Conservation (phyloP, 1,139 yeast species). For the Kurtzmaniella natalensis region DNA sequence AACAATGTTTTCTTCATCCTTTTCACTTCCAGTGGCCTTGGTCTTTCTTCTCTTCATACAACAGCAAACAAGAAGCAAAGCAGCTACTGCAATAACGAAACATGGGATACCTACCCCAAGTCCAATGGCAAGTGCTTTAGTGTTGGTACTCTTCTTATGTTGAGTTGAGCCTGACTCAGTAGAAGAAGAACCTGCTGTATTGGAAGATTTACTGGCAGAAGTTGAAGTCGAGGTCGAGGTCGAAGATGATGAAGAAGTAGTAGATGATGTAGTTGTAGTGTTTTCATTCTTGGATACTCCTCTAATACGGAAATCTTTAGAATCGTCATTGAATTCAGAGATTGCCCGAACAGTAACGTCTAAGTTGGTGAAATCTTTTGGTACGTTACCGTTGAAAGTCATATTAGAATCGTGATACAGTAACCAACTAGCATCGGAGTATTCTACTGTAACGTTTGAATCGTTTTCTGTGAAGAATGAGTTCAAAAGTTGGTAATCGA, state of each 20-base stretch:
- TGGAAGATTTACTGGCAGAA: constrained; percentile 20
- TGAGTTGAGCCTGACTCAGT: constrained; percentile 14
- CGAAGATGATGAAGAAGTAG: constrained; percentile 18
- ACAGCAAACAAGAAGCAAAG: constrained; percentile 55
- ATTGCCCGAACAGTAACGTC: constrained; percentile 52
- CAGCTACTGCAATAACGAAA: constrained; percentile 45
- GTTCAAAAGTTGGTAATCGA: constrained; percentile 48
- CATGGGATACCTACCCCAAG: constrained; percentile 83
- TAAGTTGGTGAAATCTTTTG: constrained; percentile 50
- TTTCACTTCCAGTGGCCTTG: constrained; percentile 19
- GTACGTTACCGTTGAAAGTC: constrained; percentile 68
- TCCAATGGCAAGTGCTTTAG: constrained; percentile 68
- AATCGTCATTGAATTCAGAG: constrained; percentile 26
- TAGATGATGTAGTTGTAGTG: constrained; percentile 17
- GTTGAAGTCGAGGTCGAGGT: constrained; percentile 19
- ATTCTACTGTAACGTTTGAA: constrained; percentile 47
- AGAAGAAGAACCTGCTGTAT: constrained; percentile 15
- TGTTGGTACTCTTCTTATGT: constrained; percentile 16
- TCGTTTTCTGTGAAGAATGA: constrained; percentile 53
- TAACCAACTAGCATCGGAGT: constrained; percentile 58
- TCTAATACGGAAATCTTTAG: constrained; percentile 47
- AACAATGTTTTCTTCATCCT: constrained; percentile 25
- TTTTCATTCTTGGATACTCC: constrained; percentile 42
- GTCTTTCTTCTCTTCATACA: constrained; percentile 40
- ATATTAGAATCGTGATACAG: constrained; percentile 52